phyloP scores from a whole-genome alignment of 805 yeast genomes.

The Saccharomycopsis schoenii region DNA sequence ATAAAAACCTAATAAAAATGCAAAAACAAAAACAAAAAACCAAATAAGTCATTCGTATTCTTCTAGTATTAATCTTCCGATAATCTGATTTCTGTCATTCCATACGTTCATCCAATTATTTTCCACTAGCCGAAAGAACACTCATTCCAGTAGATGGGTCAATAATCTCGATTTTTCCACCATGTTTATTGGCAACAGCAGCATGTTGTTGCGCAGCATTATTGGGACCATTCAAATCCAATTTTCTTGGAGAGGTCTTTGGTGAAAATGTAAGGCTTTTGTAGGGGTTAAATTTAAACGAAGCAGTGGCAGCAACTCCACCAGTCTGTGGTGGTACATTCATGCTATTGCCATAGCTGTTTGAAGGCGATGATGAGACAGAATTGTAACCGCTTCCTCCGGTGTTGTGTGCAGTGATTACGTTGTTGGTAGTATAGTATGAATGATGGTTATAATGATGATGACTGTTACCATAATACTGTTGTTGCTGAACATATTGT shows the following conservation, averaged over 20 bases:
- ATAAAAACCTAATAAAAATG: not conserved
- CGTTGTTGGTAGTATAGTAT: not conserved
- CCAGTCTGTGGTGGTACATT: not conserved
- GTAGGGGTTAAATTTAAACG: slow-evolving; percentile 16
- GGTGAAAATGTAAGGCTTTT: slow-evolving; percentile 17
- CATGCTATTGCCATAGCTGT: not conserved
- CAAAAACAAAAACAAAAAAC: not conserved
- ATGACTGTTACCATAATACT: not conserved
- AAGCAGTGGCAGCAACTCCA: not conserved
- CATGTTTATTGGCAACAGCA: slow-evolving; percentile 6
- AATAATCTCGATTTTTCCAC: slow-evolving; percentile 12
- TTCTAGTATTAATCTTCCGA: not conserved
- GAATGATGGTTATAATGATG: not conserved
- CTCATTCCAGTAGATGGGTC: slow-evolving; percentile 16
- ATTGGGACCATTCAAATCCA: not conserved
- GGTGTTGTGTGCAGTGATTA: not conserved
- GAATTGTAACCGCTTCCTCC: not conserved
- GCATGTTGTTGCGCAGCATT: not conserved
- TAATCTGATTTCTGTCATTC: not conserved
- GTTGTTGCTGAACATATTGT: not conserved
- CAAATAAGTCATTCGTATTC: not conserved
- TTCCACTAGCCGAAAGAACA: slow-evolving; percentile 2
- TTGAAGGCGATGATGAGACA: not conserved
- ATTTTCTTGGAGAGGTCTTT: slow-evolving; percentile 13
- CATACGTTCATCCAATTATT: not conserved